Evolutionary conservation across 352 stramenopile species (phyloP), one percentile per base, ranked within the genome.

Genomic region (Phytophthora pisi): DNA sequence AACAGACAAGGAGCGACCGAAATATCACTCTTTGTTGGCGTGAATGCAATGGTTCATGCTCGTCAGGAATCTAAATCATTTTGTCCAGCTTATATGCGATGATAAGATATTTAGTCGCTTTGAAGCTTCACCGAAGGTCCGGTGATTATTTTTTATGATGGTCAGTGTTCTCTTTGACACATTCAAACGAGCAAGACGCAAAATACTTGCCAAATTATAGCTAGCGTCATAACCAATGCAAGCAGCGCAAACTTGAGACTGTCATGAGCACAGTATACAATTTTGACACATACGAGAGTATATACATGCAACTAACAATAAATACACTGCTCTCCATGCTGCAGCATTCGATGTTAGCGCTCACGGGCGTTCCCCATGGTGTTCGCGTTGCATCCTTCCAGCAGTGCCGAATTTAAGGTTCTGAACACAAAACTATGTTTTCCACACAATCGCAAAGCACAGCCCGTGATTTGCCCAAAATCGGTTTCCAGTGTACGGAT

Each of bases 401-500:
- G 40, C 40, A 30, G 9, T n/a, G 18, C 7, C 45, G 26, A 51
- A 6, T 51, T 51, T 51, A 30, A 15, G 2, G 45, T 51, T 51
- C 9, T 2, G 8, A 4, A 51, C 45, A 51, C 47, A n/a, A 57
- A 8, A 31, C 46, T 4, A 36, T 57, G 60, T 69, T 50, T 42
- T 0, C 0, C 3, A 60, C n/a, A 26, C 15, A 30, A 23, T 15
- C 3, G 0, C 16, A 64, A 67, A 20, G 7, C 1, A 10, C 45
- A 26, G 26, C 1, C 28, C 3, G 1, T 62, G 40, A 75, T 75
- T 75, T 24, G 64, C 51, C 24, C 20, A 75, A 70, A 67, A 24
- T 5, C 2, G 15, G 16, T 6, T 55, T 52, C 3, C 24, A 11
- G n/a, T 5, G 6, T 23, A 10, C 26, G 40, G 18, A 77, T 77